Conservation (phyloP, 1,284 basidiomycete species). For the Boletellus deceptivus region DNA sequence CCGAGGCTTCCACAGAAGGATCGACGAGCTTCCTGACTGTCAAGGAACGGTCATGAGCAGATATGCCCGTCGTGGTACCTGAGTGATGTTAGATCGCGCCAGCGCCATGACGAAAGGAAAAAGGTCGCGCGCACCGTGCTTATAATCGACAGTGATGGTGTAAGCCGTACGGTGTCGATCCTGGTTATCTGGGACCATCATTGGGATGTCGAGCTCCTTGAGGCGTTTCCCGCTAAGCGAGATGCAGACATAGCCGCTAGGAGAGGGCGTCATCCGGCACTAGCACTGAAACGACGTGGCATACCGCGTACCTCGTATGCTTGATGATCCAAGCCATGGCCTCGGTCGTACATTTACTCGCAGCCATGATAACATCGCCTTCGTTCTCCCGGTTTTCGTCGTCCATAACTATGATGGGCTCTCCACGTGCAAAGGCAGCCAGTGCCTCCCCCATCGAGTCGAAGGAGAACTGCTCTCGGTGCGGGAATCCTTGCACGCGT, state of each 20-base stretch:
- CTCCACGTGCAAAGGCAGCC: constrained; percentile 75
- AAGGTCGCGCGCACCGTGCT: constrained; percentile 55
- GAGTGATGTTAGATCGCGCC: constrained; percentile 2
- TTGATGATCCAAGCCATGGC: constrained; percentile 99
- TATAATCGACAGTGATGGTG: constrained; percentile 96
- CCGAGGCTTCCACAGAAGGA: constrained; percentile 51
- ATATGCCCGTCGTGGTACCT: constrained; percentile 96
- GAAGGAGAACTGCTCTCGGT: constrained; percentile 45
- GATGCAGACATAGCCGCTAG: constrained; percentile 93
- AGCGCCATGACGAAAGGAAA: background rate
- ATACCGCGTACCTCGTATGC: constrained; percentile 76
- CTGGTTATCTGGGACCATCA: constrained; percentile 92
- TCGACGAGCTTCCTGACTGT: constrained; percentile 83
- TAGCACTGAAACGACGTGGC: background rate
- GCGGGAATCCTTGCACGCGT: background rate
- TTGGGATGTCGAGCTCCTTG: constrained; percentile 81
- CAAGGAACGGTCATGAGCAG: constrained; percentile 90
- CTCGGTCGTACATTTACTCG: constrained; percentile 79
- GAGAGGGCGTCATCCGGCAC: constrained; percentile 9
- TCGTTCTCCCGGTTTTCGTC: constrained; percentile 94
- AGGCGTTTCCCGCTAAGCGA: constrained; percentile 78
- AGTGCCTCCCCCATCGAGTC: constrained; percentile 82
- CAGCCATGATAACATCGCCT: constrained; percentile 90
- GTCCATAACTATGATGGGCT: constrained; percentile 95
- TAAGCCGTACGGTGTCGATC: constrained; percentile 95